Conservation (phyloP, 192 early-diverging fungal species). For the Podila minutissima region DNA sequence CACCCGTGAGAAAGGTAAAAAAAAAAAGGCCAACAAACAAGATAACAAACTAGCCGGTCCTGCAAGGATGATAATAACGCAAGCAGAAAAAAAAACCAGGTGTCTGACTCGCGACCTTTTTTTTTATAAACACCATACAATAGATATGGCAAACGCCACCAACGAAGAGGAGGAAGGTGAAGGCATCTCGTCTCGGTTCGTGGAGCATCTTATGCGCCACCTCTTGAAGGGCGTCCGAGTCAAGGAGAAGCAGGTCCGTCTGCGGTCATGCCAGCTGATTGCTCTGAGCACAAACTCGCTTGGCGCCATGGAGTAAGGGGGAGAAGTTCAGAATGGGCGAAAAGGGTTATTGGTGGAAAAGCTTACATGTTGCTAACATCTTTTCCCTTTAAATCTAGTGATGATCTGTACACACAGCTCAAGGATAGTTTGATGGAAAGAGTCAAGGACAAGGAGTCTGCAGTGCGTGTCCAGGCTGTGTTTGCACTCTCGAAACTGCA, state of each 20-base stretch:
- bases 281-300: constrained; percentile 76
- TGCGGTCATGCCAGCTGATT: constrained; percentile 81
- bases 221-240: constrained; percentile 81
- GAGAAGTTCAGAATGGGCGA: too few relatives aligned
- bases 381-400: constrained; percentile 51
- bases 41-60: neutral
- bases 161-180: constrained; percentile 53
- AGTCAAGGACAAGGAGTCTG: constrained; percentile 82
- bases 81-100: neutral
- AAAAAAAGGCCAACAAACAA: neutral
- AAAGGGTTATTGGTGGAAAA: neutral
- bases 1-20: constrained; percentile 68
- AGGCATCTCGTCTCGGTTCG: constrained; percentile 74
- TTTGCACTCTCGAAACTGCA: constrained; percentile 82
- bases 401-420: constrained; percentile 78
- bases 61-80: too few relatives aligned
- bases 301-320: constrained; percentile 78
- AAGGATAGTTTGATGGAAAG: constrained; percentile 74
- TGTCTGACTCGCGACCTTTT: neutral
- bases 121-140: neutral
- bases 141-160: constrained; percentile 36
- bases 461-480: constrained; percentile 81
- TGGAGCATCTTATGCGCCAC: constrained; percentile 74
- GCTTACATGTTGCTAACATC: neutral
- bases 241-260: constrained; percentile 80